Base-by-base conservation (phyloP, 192 early-diverging fungal species). In the Backusella tuberculispora region DNA sequence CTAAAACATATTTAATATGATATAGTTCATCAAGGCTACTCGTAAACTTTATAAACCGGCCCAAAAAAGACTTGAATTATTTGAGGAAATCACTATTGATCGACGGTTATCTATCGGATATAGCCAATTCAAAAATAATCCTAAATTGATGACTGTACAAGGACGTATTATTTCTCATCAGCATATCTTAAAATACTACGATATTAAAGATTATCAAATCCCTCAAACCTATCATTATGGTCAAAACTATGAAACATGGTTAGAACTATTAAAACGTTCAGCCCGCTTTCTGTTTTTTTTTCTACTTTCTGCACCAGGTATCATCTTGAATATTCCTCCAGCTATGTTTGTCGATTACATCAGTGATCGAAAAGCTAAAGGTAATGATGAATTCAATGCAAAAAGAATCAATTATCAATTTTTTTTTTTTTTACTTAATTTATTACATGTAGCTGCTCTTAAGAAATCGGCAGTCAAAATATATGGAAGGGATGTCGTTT, bases 151-250 rank as follows among this genome's bases (percentile, higher is more conserved):
- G 71, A 92, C 94, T n/a, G 80, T 95, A 43, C 89, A 88, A 42
- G 82, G 89, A 41, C 88, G 90, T 41, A 89, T 98, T 10, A 83
- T 87, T 60, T 88, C 91, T 17, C 98, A 98, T 83, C 95, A 98
- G 81, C 86, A 89, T 74, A 86, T 95, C 74, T 86, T 99, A 66
- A 89, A 90, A 56, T 95, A 94, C 83, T 95, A 97, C 81, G 95
- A 96, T n/a, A 88, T 99, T 66, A 89, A 90, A 21, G 96, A 99
- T 75, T 95, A 98, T 83, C 97, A 99, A 85, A 97, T 98, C 15
- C 86, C 93, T 53, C 91, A 88, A 29, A 95, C 91, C 69, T 83
- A 79, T 2, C 80, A 98, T 21, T 86, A 90, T 29, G 87, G 93
- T 21, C 67, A 34, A 34, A 34, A 34, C 2, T 34, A 81, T n/a